A percentile compares a stretch with the other conserved stretches of the same genome.
Conservation (phyloP, 225 moss, liverwort and hornwort genomes). For the Thuidium tamariscinum region DNA sequence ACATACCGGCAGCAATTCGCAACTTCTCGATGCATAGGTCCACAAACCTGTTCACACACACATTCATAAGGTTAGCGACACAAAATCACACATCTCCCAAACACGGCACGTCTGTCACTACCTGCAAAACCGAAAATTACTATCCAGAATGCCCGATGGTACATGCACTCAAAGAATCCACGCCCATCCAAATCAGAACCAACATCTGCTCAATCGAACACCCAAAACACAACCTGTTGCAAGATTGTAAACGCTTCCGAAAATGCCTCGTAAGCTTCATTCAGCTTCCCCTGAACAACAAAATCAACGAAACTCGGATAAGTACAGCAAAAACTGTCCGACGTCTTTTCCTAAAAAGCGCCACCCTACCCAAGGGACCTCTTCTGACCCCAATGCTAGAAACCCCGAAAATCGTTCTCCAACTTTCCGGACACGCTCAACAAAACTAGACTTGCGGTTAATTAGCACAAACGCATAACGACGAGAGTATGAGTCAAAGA, state of each 20-base stretch:
- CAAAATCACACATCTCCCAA: background rate
- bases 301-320: background rate
- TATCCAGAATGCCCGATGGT: background rate
- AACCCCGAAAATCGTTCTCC: background rate
- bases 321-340: background rate
- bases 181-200: background rate
- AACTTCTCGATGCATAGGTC: slow-evolving; percentile 97
- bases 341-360: background rate
- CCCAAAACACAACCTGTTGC: slow-evolving; percentile 53
- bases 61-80: background rate
- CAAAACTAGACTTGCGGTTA: background rate
- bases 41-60: slow-evolving; percentile 63
- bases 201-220: background rate
- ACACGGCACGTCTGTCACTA: background rate
- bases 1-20: slow-evolving; percentile 86
- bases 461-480: background rate
- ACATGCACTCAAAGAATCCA: background rate
- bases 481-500: background rate
- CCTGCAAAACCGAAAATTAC: background rate
- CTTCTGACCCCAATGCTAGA: background rate
- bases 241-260: slow-evolving; percentile 91
- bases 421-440: background rate
- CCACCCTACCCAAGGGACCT: background rate
- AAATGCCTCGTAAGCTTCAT: slow-evolving; percentile 88
- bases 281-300: slow-evolving; percentile 73